Base-by-base conservation (phyloP, 176 grass and related monocot species). In the Hyparrhenia diplandra region DNA sequence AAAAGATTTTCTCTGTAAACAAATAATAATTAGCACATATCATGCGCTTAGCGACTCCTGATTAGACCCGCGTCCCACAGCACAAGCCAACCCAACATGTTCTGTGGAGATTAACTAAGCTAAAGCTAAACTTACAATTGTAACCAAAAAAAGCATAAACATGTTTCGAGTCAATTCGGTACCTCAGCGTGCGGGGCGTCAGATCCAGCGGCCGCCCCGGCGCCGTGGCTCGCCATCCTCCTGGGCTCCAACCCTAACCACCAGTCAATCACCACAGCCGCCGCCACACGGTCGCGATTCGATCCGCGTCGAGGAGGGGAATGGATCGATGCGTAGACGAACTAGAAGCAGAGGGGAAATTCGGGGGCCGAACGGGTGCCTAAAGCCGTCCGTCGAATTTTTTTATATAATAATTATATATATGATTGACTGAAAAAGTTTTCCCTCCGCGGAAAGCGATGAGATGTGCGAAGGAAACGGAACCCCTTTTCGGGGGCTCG, bases 171-270 rank as follows among this genome's bases (percentile, higher is more conserved):
- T n/a, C n/a, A n/a, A n/a, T n/a, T 70, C 62, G 31, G 3, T 72
- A 94, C 94, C 94, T 91, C 94, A 49, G 87, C 60, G 24, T 83
- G 60, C 30, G 39, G 10, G 20, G 75, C 75, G 77, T 78, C 83
- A 39, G 80, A 85, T 85, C 82, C 89, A 36, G 80, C 68, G 8
- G 64, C 52, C 77, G n/a, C n/a, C n/a, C n/a, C n/a, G n/a, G n/a
- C n/a, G n/a, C n/a, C n/a, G n/a, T n/a, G n/a, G n/a, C n/a, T 94
- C 82, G 78, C 71, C 91, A 97, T 94, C 84, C 67, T 73, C 67
- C 82, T 13, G 30, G 77, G 21, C 27, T 76, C 63, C 60, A 80
- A 85, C 76, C 87, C 82, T 69, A 74, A n/a, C 27, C 20, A 12
- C 52, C 32, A 40, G 61, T 47, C 81, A 67, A 55, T 72, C 61